Evolutionary conservation across 352 stramenopile species (phyloP).

Genomic region (Elongisporangium anandrum): DNA sequence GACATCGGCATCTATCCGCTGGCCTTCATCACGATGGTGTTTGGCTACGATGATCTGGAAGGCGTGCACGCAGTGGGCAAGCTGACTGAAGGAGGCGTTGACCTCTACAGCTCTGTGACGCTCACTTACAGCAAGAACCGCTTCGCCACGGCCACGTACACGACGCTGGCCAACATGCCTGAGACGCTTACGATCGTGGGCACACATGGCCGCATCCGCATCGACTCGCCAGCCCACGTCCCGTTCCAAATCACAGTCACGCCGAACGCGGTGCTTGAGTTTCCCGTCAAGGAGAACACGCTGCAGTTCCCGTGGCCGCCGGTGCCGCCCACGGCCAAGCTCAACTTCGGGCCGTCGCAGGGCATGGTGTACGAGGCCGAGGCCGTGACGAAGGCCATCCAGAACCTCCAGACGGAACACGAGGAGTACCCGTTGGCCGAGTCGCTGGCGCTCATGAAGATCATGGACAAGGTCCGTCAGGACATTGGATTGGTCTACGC

Average conservation of each 20-base stretch:
- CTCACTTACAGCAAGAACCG: conserved; percentile 43
- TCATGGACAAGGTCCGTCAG: conserved; percentile 48
- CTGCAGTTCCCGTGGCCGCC: conserved; percentile 13
- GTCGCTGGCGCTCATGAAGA: conserved; percentile 50
- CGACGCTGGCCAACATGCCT: conserved; percentile 42
- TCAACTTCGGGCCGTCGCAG: conserved; percentile 2
- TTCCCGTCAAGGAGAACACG: conserved; percentile 8
- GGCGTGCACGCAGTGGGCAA: conserved; percentile 47
- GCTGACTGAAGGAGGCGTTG: conserved; percentile 40
- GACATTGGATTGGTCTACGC: conserved; percentile 36
- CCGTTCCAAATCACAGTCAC: conserved; percentile 14
- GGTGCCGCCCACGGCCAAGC: conserved; percentile 3
- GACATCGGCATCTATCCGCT: conserved; percentile 82
- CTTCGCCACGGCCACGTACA: conserved; percentile 56
- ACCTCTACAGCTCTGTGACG: conserved; percentile 46
- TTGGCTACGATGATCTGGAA: conserved; percentile 34
- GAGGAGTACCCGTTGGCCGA: conserved; percentile 55
- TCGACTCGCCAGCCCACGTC: conserved; percentile 36
- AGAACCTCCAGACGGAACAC: conserved; percentile 26
- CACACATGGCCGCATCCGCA: conserved; percentile 56
- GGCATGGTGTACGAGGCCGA: conserved; percentile 16
- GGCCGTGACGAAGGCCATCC: conserved; percentile 35
- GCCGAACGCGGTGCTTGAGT: conserved; percentile 2
- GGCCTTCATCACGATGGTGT: conserved; percentile 61
- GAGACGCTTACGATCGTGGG: conserved; percentile 77